phyloP scores from a whole-genome alignment of 192 early-diverging fungal species.

The Linnemannia exigua region DNA sequence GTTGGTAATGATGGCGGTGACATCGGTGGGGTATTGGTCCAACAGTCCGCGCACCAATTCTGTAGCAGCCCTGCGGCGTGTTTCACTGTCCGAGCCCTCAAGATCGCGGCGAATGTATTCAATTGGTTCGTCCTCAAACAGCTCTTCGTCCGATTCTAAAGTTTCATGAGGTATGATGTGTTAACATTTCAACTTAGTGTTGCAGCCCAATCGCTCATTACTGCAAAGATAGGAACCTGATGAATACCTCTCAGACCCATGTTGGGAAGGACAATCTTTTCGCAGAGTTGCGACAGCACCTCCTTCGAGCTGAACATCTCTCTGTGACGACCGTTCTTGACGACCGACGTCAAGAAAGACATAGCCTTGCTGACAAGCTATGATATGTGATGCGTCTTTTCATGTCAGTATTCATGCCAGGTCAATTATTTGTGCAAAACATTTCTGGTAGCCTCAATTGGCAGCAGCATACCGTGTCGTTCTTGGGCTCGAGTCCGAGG shows the following conservation, averaged over 20 bases:
- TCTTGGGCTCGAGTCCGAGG: slow-evolving; percentile 76
- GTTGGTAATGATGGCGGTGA: slow-evolving; percentile 84
- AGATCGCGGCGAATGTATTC: slow-evolving; percentile 94
- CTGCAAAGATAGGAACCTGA: not conserved
- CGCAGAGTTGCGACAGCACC: slow-evolving; percentile 85
- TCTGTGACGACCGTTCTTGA: slow-evolving; percentile 78
- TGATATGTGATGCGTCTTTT: not conserved
- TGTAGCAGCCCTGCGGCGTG: slow-evolving; percentile 91
- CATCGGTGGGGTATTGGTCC: slow-evolving; percentile 87
- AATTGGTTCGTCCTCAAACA: slow-evolving; percentile 97
- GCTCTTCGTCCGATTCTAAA: slow-evolving; percentile 86
- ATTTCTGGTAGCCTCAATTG: not conserved
- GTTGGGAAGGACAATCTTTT: slow-evolving; percentile 94
- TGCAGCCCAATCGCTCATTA: too few relatives aligned
- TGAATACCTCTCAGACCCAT: slow-evolving; percentile 80
- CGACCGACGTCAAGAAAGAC: slow-evolving; percentile 90
- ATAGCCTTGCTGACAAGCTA: slow-evolving; percentile 93
- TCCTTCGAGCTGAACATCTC: slow-evolving; percentile 81
- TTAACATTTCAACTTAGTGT: not conserved
- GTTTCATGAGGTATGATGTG: not conserved
- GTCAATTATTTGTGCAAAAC: not conserved
- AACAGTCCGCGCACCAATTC: slow-evolving; percentile 94
- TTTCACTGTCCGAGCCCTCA: slow-evolving; percentile 93
- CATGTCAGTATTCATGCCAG: not conserved
- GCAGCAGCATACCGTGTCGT: slow-evolving; percentile 78